These are phyloP conservation scores for Xylariaceae sp. DNA, from an alignment of 2,329 filamentous ascomycete species.

Conservation along the genomic window DNA sequence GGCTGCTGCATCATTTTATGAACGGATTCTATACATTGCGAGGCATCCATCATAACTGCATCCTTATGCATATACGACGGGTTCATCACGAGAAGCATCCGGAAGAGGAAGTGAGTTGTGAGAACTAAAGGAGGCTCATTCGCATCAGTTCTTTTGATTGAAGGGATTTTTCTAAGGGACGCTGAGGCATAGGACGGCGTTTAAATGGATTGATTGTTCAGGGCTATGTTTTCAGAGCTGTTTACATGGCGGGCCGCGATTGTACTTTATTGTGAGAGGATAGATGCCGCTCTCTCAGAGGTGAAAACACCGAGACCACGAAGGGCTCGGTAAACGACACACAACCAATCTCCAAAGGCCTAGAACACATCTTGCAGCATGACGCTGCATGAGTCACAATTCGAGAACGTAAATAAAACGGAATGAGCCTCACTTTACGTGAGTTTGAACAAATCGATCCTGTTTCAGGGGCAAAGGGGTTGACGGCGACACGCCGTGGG, in stretches of 20 bases:
- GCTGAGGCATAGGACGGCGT: conserved; percentile 20
- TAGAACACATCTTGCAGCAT: not conserved
- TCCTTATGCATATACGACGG: not conserved
- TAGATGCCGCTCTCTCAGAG: conserved; percentile 13
- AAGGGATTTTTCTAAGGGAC: conserved; percentile 7
- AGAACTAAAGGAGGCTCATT: not conserved
- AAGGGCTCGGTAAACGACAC: conserved; percentile 4
- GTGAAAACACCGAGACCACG: conserved; percentile 8
- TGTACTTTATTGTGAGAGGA: conserved; percentile 19
- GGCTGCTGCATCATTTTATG: conserved; percentile 35
- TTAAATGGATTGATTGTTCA: conserved; percentile 18
- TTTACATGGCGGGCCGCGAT: conserved; percentile 9
- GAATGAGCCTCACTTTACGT: not conserved
- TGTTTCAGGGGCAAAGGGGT: not conserved
- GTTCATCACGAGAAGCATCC: conserved; percentile 5
- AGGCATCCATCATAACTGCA: conserved; percentile 1
- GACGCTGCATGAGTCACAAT: not conserved
- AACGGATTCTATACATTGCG: conserved; percentile 1
- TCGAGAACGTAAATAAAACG: not conserved
- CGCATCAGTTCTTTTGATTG: conserved; percentile 11
- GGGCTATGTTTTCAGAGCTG: conserved; percentile 11
- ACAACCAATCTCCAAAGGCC: not conserved
- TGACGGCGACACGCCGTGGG: not conserved
- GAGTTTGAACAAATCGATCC: not conserved
- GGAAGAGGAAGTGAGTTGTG: conserved; percentile 1